A percentile compares a stretch with the other conserved stretches of the same genome.
phyloP scores from a whole-genome alignment of 2,329 filamentous ascomycete species.

The Exophiala sp. region DNA sequence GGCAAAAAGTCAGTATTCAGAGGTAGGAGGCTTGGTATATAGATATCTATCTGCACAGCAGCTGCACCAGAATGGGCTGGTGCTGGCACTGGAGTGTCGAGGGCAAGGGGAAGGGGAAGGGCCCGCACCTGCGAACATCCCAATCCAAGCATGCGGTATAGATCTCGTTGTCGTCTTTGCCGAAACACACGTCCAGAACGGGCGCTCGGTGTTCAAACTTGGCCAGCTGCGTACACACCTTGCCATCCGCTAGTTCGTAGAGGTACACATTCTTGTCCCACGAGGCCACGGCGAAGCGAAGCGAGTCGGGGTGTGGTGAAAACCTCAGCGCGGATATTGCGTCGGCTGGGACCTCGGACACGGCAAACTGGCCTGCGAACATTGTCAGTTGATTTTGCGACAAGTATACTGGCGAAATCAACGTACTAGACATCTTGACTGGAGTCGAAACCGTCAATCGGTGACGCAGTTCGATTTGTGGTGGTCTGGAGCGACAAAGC shows the following conservation, averaged over 20 bases:
- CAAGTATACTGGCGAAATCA: not conserved
- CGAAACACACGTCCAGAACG: slow-evolving; percentile 87
- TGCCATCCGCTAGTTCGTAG: slow-evolving; percentile 71
- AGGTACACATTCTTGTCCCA: slow-evolving; percentile 92
- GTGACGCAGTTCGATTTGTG: not conserved
- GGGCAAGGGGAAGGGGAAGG: no score
- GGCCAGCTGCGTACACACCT: slow-evolving; percentile 32
- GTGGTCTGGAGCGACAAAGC: not conserved
- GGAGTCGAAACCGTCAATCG: not conserved
- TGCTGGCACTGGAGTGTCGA: no score
- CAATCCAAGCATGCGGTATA: slow-evolving; percentile 84
- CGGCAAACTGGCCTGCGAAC: slow-evolving; percentile 64
- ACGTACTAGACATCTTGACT: slow-evolving; percentile 14
- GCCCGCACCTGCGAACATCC: slow-evolving; percentile 65
- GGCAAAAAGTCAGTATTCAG: no score
- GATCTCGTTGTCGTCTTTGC: slow-evolving; percentile 71
- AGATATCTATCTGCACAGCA: no score
- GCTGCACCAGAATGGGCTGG: no score
- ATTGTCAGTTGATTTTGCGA: not conserved
- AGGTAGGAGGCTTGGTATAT: no score
- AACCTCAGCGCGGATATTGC: slow-evolving; percentile 82
- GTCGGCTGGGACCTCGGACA: slow-evolving; percentile 75
- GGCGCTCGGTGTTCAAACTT: slow-evolving; percentile 72
- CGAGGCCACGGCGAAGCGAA: slow-evolving; percentile 79
- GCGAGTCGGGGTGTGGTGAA: slow-evolving; percentile 66